Percentiles rank a stretch among this genome's conserved stretches.
Conservation (phyloP, 257 asterid genomes). For the Solanum pimpinellifolium region DNA sequence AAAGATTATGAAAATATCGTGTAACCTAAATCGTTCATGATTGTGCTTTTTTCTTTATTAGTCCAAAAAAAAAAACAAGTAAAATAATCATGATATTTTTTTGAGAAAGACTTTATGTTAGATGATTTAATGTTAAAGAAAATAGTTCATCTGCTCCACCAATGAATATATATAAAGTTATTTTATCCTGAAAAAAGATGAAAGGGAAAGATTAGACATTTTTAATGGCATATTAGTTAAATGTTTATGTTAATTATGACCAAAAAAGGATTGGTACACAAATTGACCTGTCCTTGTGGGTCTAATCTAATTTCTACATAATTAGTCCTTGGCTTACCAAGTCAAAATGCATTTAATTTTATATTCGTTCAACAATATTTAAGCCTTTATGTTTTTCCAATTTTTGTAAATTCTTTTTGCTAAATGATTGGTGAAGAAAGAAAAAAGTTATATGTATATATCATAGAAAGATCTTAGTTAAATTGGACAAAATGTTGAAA, state of each 20-base stretch:
- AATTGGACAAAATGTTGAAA: neutral
- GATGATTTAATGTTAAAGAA: neutral
- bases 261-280: neutral
- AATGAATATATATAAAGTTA: neutral
- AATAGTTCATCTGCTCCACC: constrained; percentile 1
- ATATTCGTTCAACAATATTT: neutral
- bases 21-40: neutral
- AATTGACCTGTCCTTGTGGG: neutral
- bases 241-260: neutral
- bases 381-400: neutral
- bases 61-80: neutral
- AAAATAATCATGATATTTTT: neutral
- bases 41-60: neutral
- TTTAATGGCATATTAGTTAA: neutral
- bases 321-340: neutral
- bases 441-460: too few relatives aligned
- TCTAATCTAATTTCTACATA: neutral
- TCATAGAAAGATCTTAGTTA: neutral
- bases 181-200: neutral
- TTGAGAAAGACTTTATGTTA: neutral
- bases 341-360: neutral
- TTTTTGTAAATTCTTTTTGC: neutral
- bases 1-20: neutral
- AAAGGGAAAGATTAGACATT: neutral
- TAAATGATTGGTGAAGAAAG: neutral